Percentiles rank a stretch among this genome's conserved stretches.
Conservation (phyloP, 1,139 yeast species). For the Geotrichum candidum region DNA sequence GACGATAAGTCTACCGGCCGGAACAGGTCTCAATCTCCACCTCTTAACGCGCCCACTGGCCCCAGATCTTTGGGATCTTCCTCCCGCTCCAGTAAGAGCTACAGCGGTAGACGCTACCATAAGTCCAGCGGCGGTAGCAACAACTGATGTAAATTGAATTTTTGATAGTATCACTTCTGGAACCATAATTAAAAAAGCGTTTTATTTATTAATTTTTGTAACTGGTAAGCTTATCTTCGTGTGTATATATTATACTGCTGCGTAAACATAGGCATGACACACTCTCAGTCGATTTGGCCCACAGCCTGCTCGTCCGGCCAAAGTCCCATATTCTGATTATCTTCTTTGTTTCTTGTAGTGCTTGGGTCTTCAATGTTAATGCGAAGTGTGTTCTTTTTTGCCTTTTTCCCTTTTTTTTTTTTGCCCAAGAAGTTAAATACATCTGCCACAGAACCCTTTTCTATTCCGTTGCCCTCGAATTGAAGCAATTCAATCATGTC, state of each 20-base stretch:
- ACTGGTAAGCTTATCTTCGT: not conserved
- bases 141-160: not conserved
- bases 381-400: not conserved
- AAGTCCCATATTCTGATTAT: not conserved
- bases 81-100: slow-evolving; percentile 9
- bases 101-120: slow-evolving; percentile 7
- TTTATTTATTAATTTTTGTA: not conserved
- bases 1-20: slow-evolving; percentile 23
- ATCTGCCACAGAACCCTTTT: not conserved
- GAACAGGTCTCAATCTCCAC: slow-evolving; percentile 26
- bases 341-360: not conserved
- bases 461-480: not conserved
- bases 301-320: not conserved
- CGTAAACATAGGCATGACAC: not conserved
- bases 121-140: slow-evolving; percentile 23
- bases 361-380: not conserved
- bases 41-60: slow-evolving; percentile 28
- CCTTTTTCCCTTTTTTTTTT: not conserved
- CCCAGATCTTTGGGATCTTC: slow-evolving; percentile 21
- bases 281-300: not conserved
- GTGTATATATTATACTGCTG: not conserved
- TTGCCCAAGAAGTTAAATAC: not conserved
- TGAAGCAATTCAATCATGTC: slow-evolving; percentile 38
- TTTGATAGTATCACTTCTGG: not conserved
- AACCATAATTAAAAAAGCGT: not conserved